phyloP scores from a whole-genome alignment of 768 basidiomycete genomes.

The Collybiopsis luxurians region DNA sequence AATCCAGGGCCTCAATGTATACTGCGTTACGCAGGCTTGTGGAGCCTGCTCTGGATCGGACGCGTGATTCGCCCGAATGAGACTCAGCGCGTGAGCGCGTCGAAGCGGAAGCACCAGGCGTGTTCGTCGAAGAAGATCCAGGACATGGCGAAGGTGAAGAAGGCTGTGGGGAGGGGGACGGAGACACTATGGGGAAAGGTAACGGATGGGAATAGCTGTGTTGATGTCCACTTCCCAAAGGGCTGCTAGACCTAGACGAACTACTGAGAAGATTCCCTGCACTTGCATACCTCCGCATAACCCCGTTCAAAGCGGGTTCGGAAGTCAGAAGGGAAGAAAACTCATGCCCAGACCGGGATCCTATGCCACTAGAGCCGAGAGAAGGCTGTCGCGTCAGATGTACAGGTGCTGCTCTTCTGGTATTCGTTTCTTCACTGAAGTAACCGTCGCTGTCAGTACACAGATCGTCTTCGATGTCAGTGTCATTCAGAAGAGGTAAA shows the following conservation, averaged over 20 bases:
- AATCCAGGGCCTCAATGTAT: conserved; percentile 5
- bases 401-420: not conserved
- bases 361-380: not conserved
- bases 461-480: not conserved
- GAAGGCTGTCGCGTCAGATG: conserved; percentile 5
- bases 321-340: not conserved
- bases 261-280: conserved; percentile 1
- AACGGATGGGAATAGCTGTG: conserved; percentile 4
- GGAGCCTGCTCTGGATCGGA: conserved; percentile 2
- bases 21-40: conserved; percentile 4
- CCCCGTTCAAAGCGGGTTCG: not conserved
- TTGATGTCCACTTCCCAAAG: conserved; percentile 2
- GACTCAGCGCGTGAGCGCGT: not conserved
- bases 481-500: conserved; percentile 2
- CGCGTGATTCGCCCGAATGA: not conserved
- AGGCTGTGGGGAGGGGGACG: not conserved
- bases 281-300: conserved; percentile 7
- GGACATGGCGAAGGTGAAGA: not conserved
- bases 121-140: not conserved
- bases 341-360: not conserved
- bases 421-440: not conserved
- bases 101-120: not conserved
- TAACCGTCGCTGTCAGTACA: not conserved
- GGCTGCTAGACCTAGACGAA: not conserved
- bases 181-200: not conserved